These are phyloP conservation scores for Ceratobasidium sp. DNA, from an alignment of 1,284 basidiomycete species.

Conservation along the genomic window DNA sequence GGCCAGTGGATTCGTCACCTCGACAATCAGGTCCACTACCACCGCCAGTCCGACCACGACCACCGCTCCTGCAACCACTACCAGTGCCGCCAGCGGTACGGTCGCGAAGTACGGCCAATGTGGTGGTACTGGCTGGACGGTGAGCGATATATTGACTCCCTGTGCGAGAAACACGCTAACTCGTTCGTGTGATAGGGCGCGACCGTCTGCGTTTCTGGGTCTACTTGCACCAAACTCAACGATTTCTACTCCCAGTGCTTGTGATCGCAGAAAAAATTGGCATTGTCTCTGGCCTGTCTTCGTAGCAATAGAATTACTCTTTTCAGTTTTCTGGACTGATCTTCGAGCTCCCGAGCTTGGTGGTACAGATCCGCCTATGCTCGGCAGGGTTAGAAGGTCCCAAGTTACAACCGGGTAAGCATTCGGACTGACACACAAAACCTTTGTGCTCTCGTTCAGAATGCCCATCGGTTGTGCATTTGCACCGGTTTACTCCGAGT, in stretches of 20 bases:
- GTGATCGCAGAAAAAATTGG: no score
- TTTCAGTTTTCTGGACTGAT: neutral
- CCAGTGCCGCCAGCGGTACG: slow-evolving; percentile 18
- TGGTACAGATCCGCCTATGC: neutral
- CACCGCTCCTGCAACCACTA: slow-evolving; percentile 45
- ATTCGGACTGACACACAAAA: no score
- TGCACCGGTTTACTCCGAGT: no score
- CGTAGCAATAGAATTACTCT: neutral
- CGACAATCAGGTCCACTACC: slow-evolving; percentile 42
- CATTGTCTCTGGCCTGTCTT: neutral
- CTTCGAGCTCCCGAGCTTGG: neutral
- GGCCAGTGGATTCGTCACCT: slow-evolving; percentile 51
- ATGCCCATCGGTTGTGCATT: no score
- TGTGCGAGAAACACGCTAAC: neutral
- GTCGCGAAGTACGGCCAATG: slow-evolving; percentile 31
- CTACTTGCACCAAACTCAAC: slow-evolving; percentile 54
- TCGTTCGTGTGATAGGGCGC: neutral
- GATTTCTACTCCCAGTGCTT: slow-evolving; percentile 64
- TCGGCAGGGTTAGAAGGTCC: neutral
- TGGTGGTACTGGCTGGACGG: slow-evolving; percentile 31
- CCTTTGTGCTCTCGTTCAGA: no score
- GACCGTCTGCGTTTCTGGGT: slow-evolving; percentile 11
- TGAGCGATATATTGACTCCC: neutral
- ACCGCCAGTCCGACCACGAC: slow-evolving; percentile 47
- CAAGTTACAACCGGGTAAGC: no score